phyloP scores from a whole-genome alignment of 345 rosid genomes.

The Lepidium aucheri region DNA sequence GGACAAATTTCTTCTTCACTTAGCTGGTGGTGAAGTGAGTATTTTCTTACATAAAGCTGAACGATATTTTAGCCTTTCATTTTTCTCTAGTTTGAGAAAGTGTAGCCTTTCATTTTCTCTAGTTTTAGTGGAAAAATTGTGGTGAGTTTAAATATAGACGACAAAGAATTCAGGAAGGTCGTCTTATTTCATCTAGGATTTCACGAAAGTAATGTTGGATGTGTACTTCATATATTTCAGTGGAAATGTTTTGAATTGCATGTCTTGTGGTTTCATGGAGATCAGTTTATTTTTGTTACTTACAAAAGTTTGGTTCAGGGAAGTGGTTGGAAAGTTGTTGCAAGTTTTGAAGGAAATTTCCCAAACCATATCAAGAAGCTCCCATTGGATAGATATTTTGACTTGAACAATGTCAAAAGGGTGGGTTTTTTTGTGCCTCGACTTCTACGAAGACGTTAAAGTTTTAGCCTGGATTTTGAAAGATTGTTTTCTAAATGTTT shows the following conservation, averaged over 20 bases:
- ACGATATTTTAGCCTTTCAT: not conserved
- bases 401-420: slow-evolving; percentile 81
- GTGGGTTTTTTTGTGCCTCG: slow-evolving; percentile 29
- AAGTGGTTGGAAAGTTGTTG: slow-evolving; percentile 94
- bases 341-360: slow-evolving; percentile 88
- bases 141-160: not conserved
- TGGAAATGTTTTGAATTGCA: not conserved
- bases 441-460: not conserved
- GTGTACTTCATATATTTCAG: not conserved
- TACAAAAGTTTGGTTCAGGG: slow-evolving; percentile 45
- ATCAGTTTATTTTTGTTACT: not conserved
- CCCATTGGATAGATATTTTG: slow-evolving; percentile 89
- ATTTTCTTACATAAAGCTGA: not conserved
- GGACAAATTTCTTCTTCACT: slow-evolving; percentile 82
- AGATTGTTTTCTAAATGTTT: slow-evolving; percentile 2
- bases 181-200: not conserved
- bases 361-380: slow-evolving; percentile 90
- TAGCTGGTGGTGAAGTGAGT: slow-evolving; percentile 89
- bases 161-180: not conserved
- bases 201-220: not conserved
- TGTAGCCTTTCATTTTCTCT: not conserved
- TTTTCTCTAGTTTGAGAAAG: not conserved
- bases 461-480: not conserved
- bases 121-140: not conserved
- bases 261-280: not conserved